A percentile compares a stretch with the other conserved stretches of the same genome.
Evolutionary conservation across 1,284 basidiomycete species (phyloP).

Genomic region (Austropuccinia psidii): DNA sequence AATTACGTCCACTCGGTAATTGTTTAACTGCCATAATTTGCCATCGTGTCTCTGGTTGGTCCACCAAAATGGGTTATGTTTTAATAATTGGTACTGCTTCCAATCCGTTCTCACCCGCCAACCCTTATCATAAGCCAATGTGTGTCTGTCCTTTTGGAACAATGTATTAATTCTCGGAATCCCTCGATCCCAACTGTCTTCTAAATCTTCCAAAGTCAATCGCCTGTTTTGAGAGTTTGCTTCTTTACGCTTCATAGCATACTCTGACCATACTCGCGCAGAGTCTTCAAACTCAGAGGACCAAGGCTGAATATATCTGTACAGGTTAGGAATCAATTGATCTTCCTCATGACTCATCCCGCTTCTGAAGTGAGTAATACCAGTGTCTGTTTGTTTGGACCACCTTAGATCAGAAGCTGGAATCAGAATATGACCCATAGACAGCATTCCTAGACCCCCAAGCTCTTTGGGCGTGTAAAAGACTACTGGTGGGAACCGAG

Average conservation of each 20-base stretch:
- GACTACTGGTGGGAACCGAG: slow-evolving; percentile 94
- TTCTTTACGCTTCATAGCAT: slow-evolving; percentile 98
- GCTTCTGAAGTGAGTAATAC: slow-evolving; percentile 51
- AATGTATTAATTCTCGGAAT: slow-evolving; percentile 95
- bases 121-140: slow-evolving; percentile 87
- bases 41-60: slow-evolving; percentile 96
- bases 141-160: slow-evolving; percentile 97
- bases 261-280: slow-evolving; percentile 97
- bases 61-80: slow-evolving; percentile 97
- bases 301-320: slow-evolving; percentile 98
- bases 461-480: slow-evolving; percentile 92
- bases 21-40: slow-evolving; percentile 95
- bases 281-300: slow-evolving; percentile 98
- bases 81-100: slow-evolving; percentile 93
- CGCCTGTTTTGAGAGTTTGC: slow-evolving; percentile 95
- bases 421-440: slow-evolving; percentile 98
- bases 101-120: slow-evolving; percentile 68
- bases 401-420: slow-evolving; percentile 94
- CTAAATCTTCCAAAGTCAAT: slow-evolving; percentile 56
- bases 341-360: slow-evolving; percentile 55
- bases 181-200: slow-evolving; percentile 64
- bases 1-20: slow-evolving; percentile 97
- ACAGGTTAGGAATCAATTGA: slow-evolving; percentile 91
- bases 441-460: slow-evolving; percentile 97
- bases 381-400: slow-evolving; percentile 97